Evolutionary conservation across 352 stramenopile genomes (phyloP).

Genomic region (Globisporangium paddicum): DNA sequence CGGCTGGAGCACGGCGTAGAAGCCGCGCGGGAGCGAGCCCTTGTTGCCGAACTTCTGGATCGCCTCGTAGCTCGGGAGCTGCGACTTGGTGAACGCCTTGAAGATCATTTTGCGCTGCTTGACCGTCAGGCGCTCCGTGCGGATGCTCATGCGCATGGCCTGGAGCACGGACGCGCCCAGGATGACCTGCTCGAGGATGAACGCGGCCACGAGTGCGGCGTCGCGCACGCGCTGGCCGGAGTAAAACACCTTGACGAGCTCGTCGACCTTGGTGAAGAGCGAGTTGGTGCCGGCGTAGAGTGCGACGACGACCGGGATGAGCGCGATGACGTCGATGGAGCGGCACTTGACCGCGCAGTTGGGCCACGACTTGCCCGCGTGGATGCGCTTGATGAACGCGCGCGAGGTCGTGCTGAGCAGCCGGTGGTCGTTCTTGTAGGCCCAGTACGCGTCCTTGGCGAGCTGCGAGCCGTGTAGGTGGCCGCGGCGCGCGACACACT

Average conservation of each 20-base stretch:
- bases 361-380: slow-evolving; percentile 63
- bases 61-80: slow-evolving; percentile 72
- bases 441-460: slow-evolving; percentile 79
- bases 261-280: slow-evolving; percentile 77
- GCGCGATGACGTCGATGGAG: slow-evolving; percentile 72
- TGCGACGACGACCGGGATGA: slow-evolving; percentile 71
- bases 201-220: slow-evolving; percentile 61
- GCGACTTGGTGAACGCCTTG: slow-evolving; percentile 81
- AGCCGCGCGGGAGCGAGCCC: slow-evolving; percentile 56
- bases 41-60: slow-evolving; percentile 85
- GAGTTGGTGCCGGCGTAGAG: slow-evolving; percentile 76
- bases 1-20: slow-evolving; percentile 68
- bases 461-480: slow-evolving; percentile 68
- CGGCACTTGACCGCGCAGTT: slow-evolving; percentile 73
- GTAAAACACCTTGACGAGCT: slow-evolving; percentile 81
- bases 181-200: slow-evolving; percentile 79
- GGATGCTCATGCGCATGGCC: slow-evolving; percentile 82
- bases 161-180: slow-evolving; percentile 70
- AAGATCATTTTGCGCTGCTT: slow-evolving; percentile 85
- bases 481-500: slow-evolving; percentile 64
- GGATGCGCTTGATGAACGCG: slow-evolving; percentile 73
- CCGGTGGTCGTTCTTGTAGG: slow-evolving; percentile 75
- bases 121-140: slow-evolving; percentile 68
- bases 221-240: slow-evolving; percentile 63
- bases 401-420: slow-evolving; percentile 65